Evolutionary conservation across 1,139 yeast species (phyloP), one percentile per base, ranked within the genome.

Genomic region (Protomyces inundatus): DNA sequence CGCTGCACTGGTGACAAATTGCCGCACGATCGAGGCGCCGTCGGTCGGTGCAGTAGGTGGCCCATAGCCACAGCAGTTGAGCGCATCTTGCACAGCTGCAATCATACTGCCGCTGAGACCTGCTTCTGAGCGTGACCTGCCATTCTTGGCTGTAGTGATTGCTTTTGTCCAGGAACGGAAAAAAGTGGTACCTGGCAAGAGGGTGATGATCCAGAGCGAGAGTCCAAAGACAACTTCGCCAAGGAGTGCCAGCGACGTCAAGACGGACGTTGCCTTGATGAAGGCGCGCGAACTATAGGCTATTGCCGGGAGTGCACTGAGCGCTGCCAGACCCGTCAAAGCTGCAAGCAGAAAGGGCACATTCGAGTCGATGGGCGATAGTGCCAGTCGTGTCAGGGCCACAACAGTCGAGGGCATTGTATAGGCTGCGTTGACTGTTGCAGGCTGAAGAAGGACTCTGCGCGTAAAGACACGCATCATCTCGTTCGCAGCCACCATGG

Each of bases 61-160:
- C 36, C 39, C 42, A 55, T 58, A 58, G 10, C 62, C 56, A 35
- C 62, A 58, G 32, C 62, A 58, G 35, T 58, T 30, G 53, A 58
- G 39, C 34, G 30, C 12, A 34, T 58, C 52, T 16, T 58, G 62
- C 12, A 58, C 23, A 34, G 45, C 45, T 7, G 48, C 48, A 42
- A 42, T 42, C 32, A 42, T 14, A 16, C 23, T 14, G 5, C 48
- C 48, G 16, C 48, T 42, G 48, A 42, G 48, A n/a, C 48, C 48
- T 14, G 48, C 48, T 42, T 42, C 30, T 16, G 48, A n/a, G 48
- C 48, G 48, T 10, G 12, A 10, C 9, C 6, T 30, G 10, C 48
- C 32, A 4, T 14, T 23, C 48, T 42, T 16, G 9, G 48, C 48
- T n/a, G 48, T 16, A 14, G 16, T 9, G 12, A 30, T 9, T n/a